Conservation (phyloP, 257 asterid species). For the Solanum okadae region DNA sequence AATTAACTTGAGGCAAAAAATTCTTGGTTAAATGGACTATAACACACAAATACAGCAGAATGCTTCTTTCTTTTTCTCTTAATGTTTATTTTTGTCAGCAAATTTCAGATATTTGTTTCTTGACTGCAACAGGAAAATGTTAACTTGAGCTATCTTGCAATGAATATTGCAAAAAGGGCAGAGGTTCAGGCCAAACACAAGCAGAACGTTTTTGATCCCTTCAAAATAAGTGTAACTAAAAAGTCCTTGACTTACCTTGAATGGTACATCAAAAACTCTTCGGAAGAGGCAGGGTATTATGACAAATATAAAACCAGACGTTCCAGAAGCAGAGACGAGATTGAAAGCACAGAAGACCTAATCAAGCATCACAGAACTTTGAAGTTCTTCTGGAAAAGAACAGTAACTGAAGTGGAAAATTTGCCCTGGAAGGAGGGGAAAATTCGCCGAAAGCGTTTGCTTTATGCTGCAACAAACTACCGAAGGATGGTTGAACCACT, state of each 20-base stretch:
- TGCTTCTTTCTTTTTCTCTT: neutral
- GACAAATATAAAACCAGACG: constrained; percentile 11
- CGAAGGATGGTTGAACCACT: constrained; percentile 30
- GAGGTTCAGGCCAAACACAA: neutral
- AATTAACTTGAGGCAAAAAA: neutral
- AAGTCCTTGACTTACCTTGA: constrained; percentile 16
- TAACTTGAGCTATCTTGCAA: neutral
- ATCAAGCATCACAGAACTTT: constrained; percentile 8
- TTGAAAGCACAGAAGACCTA: constrained; percentile 7
- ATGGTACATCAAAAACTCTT: constrained; percentile 13
- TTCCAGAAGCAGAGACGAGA: constrained; percentile 4
- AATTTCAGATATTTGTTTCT: neutral
- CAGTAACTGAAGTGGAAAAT: constrained; percentile 11
- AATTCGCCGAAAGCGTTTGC: constrained; percentile 8
- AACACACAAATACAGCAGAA: neutral
- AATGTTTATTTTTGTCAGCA: neutral
- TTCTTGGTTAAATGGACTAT: neutral
- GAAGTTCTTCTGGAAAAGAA: constrained; percentile 16
- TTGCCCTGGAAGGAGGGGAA: constrained; percentile 15
- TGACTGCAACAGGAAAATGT: neutral
- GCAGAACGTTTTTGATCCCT: constrained; percentile 5
- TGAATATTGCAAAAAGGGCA: neutral
- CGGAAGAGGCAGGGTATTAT: constrained; percentile 18
- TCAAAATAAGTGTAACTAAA: constrained; percentile 12
- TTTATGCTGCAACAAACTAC: constrained; percentile 22